Evolutionary conservation across 176 grass and related monocot genomes (phyloP).

Genomic region (Oryza punctata): DNA sequence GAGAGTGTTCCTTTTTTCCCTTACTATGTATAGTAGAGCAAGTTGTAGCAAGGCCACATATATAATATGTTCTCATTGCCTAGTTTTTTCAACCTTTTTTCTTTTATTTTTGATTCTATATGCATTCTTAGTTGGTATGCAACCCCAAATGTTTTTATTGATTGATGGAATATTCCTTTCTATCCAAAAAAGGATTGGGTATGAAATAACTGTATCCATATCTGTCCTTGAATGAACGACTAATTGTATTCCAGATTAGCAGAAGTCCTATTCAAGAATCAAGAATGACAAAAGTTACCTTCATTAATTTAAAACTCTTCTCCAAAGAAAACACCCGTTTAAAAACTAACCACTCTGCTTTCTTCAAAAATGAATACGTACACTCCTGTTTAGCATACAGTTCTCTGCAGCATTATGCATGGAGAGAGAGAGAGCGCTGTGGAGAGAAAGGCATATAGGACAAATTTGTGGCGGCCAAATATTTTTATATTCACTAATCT

Average conservation of each 20-base stretch:
- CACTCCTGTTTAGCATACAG: neutral
- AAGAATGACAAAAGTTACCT: neutral
- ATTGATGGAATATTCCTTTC: too few species aligned
- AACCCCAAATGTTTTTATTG: too few species aligned
- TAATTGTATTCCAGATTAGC: neutral
- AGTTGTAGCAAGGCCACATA: neutral
- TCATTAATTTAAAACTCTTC: neutral
- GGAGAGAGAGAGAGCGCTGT: constrained; percentile 1
- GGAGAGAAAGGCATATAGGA: constrained; percentile 24
- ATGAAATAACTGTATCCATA: too few species aligned
- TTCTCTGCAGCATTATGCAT: constrained; percentile 13
- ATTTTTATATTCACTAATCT: constrained; percentile 23
- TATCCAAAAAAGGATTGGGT: too few species aligned
- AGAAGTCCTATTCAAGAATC: neutral
- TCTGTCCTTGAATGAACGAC: too few species aligned
- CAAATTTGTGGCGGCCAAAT: constrained; percentile 50
- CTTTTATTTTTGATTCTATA: too few species aligned
- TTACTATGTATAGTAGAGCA: neutral
- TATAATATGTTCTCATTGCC: neutral
- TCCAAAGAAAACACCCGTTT: neutral
- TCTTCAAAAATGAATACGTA: neutral
- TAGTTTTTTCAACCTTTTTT: neutral
- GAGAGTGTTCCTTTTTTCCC: neutral
- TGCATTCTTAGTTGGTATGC: too few species aligned
- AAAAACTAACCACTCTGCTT: neutral